These are phyloP conservation scores for Phyllosticta citribraziliensis DNA, from an alignment of 2,329 filamentous ascomycete species.

Conservation along the genomic window DNA sequence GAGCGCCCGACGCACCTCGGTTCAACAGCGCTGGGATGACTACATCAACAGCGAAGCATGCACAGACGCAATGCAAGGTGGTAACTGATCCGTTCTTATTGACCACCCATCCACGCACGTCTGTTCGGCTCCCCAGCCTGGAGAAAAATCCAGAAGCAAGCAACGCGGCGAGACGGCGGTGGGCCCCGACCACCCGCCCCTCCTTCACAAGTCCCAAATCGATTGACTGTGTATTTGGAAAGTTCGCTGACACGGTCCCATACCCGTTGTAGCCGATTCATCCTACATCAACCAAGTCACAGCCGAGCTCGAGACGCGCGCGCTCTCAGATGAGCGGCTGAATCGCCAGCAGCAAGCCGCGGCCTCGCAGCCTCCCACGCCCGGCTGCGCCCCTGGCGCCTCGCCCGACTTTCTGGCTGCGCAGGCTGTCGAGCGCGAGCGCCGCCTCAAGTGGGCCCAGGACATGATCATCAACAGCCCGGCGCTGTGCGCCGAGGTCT, in stretches of 20 bases:
- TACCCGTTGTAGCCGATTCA: not conserved
- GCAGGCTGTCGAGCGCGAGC: constrained; percentile 4
- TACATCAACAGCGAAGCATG: constrained; percentile 8
- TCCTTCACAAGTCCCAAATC: not conserved
- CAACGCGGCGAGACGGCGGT: not conserved
- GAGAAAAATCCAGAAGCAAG: not conserved
- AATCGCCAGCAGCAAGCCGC: not conserved
- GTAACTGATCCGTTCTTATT: not conserved
- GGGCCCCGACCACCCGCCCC: not conserved
- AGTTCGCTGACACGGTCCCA: not conserved
- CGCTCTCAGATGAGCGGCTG: constrained; percentile 4
- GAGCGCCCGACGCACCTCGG: not conserved
- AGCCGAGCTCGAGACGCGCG: constrained; percentile 4
- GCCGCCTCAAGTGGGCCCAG: constrained; percentile 9
- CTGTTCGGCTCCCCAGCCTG: not conserved
- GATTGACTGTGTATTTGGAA: not conserved
- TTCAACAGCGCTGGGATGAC: constrained; percentile 8
- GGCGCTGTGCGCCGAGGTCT: constrained; percentile 7
- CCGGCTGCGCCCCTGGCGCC: not conserved
- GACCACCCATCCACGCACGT: not conserved
- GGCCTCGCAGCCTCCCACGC: not conserved
- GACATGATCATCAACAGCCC: constrained; percentile 10
- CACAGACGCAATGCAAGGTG: constrained; percentile 6
- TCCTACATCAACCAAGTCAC: constrained; percentile 6
- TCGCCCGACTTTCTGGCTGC: not conserved